Evolutionary conservation across 768 basidiomycete species (phyloP), one percentile per base, ranked within the genome.

Genomic region (Sutorius australiensis): DNA sequence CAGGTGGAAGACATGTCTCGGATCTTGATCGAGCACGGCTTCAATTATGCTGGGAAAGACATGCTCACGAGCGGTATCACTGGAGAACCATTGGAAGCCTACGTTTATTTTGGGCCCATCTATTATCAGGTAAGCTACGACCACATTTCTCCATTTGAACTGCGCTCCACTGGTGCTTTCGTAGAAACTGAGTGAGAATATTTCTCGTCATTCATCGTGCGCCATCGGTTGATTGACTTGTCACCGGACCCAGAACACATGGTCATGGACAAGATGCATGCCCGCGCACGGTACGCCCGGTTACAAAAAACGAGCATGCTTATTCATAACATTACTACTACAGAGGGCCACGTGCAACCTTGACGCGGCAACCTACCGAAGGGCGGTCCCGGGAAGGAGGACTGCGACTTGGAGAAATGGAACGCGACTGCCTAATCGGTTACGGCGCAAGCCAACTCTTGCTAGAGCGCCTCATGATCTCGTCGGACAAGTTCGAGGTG

Each of bases 241-340:
- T 54, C 58, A 54, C 49, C 21, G 53, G 21, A 36, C 46, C 37
- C 60, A 89, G 86, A 95, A 76, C 95, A 95, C 75, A 98, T 98
- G 95, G 95, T 98, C 46, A 89, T 98, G 87, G 97, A 99, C 79
- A 99, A 99, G 78, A 99, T 99, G 97, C 97, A 99, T 63, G 97
- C 97, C 59, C 87, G 97, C 53, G 94, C 97, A 46, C 87, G 92
- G 92, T 87, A 69, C 62, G 78, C 34, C n/a, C 27, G 24, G 37
- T 31, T 46, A 41, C 48, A 53, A 57, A 60, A 46, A 48, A 59
- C 54, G 48, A 38, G 28, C 24, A 32, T 27, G 30, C 28, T 56
- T 39, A 56, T 59, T 53, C 47, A 57, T n/a, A 30, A 21, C 24
- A n/a, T 28, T 28, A 9, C 38, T 3, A 24, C 24, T 30, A 45